A percentile compares a stretch with the other conserved stretches of the same genome.
Evolutionary conservation across 495 filamentous ascomycete genomes (phyloP).

Genomic region (Trichoderma erinaceum): DNA sequence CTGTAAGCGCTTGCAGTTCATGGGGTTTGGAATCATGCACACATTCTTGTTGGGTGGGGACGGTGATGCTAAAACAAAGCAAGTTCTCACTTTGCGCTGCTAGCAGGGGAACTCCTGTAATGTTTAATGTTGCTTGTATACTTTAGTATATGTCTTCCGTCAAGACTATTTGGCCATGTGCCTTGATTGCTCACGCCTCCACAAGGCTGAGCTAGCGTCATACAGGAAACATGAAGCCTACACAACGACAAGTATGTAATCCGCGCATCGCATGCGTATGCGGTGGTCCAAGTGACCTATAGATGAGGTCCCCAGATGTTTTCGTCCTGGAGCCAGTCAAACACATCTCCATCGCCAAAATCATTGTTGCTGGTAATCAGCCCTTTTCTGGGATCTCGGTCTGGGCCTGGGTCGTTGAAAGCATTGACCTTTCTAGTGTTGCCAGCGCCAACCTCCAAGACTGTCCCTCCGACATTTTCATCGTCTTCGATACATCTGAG

Average conservation of each 20-base stretch:
- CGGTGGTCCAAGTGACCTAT: not conserved
- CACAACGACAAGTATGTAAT: not conserved
- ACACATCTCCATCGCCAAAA: not conserved
- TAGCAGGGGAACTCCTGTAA: not conserved
- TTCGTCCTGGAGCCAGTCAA: not conserved
- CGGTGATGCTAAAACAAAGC: not conserved
- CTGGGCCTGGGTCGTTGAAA: not conserved
- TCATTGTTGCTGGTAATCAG: not conserved
- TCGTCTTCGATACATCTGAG: conserved; percentile 18
- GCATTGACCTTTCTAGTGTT: conserved; percentile 30
- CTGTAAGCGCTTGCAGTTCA: conserved; percentile 2
- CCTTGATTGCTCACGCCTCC: not conserved
- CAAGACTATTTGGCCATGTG: not conserved
- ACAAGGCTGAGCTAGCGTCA: not conserved
- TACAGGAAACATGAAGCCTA: not conserved
- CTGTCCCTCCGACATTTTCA: conserved; percentile 32
- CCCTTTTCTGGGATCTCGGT: not conserved
- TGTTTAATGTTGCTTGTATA: not conserved
- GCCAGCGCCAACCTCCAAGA: conserved; percentile 55
- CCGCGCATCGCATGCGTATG: not conserved
- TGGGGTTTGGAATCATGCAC: conserved; percentile 7
- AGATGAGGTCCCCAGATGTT: not conserved
- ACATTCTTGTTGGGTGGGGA: not conserved
- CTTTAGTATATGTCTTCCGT: too few species aligned
- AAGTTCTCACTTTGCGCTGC: not conserved